Evolutionary conservation across 495 filamentous ascomycete genomes (phyloP), one percentile per base, ranked within the genome.

Genomic region (Xylaria sp.): DNA sequence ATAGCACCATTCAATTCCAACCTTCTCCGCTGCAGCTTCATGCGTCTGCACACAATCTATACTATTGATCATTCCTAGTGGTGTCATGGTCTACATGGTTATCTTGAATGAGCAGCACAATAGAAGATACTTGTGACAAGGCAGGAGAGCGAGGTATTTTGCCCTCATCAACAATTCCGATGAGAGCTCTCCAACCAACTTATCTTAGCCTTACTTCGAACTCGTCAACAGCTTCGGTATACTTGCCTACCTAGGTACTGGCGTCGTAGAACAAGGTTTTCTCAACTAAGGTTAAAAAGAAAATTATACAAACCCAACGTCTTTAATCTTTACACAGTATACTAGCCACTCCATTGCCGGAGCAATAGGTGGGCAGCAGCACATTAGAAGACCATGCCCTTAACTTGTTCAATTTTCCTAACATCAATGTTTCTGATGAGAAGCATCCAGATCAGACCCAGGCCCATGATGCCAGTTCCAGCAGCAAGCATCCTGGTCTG

Each of bases 401-500:
- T 71, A 0, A 58, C 62, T 67, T 71, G 70, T 31, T 33, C 14
- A 26, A 59, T 29, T 50, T 71, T 69, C 43, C 48, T 62, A 12
- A 71, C 61, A 35, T 71, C 59, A 24, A 71, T 68, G 35, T 71
- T 71, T 48, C 59, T 71, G 19, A 68, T 68, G 1, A 71, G 24
- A 2, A 71, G 12, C 46, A 67, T 71, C 46, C 70, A 68, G 12
- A 71, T 68, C 9, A 71, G 44, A 41, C 43, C 26, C 15, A 69
- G 24, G 5, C 37, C 46, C 70, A 71, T 71, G 40, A 69, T 67
- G 8, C 31, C 70, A 12, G 64, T 71, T 43, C 70, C 70, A 29
- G 40, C 21, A n/a, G 61, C 61, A 11, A 82, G 68, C 80, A 85
- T 81, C 19, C 76, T 71, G 41, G 74, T 80, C 77, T 87, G 84